These are phyloP conservation scores for Colletotrichum higginsianum DNA, from an alignment of 2,329 filamentous ascomycete species.

Conservation along the genomic window DNA sequence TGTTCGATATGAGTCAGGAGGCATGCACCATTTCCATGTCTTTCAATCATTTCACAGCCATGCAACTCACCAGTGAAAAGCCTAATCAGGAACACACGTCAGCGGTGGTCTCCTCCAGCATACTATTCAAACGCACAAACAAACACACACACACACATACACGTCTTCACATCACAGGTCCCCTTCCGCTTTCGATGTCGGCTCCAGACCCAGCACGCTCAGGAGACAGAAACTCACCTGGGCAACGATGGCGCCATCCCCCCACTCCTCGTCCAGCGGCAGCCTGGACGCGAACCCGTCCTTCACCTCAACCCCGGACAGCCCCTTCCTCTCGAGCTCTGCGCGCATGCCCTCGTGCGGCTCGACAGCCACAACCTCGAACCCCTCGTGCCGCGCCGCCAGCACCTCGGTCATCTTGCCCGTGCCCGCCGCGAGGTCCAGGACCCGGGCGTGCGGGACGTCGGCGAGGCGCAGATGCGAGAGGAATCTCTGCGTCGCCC, in stretches of 20 bases:
- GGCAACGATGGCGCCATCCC: slow-evolving; percentile 76
- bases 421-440: slow-evolving; percentile 79
- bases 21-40: neutral
- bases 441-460: slow-evolving; percentile 62
- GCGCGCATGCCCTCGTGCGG: slow-evolving; percentile 76
- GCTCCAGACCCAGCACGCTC: neutral
- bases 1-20: slow-evolving; percentile 6
- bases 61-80: slow-evolving; percentile 70
- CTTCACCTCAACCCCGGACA: slow-evolving; percentile 68
- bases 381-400: slow-evolving; percentile 70
- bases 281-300: slow-evolving; percentile 73
- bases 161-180: no score
- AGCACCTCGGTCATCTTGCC: slow-evolving; percentile 79
- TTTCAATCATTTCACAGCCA: neutral
- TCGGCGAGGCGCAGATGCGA: slow-evolving; percentile 66
- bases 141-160: no score
- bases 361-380: slow-evolving; percentile 73
- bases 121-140: neutral
- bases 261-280: slow-evolving; percentile 69
- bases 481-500: slow-evolving; percentile 73
- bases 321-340: slow-evolving; percentile 70
- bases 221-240: slow-evolving; percentile 64
- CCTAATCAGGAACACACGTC: slow-evolving; percentile 49
- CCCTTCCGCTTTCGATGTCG: neutral
- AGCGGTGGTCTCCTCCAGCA: slow-evolving; percentile 22